Conservation (phyloP, 352 stramenopile genomes). For the Phytophthora hybrid region DNA sequence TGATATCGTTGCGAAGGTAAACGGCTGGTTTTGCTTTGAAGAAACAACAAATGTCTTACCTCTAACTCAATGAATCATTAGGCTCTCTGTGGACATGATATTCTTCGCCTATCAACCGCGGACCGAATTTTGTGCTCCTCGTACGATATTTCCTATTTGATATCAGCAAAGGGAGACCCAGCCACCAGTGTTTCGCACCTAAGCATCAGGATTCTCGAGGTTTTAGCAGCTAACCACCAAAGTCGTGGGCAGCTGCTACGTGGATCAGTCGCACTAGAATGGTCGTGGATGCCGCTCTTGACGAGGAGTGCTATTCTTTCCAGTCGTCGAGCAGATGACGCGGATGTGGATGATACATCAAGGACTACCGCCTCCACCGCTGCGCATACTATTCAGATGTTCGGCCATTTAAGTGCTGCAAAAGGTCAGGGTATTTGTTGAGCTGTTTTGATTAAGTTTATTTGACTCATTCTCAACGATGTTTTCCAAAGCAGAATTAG, state of each 20-base stretch:
- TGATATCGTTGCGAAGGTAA: slow-evolving; percentile 35
- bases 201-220: slow-evolving; percentile 15
- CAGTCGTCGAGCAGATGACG: not conserved
- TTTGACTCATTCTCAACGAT: no score
- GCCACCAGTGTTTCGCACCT: slow-evolving; percentile 4
- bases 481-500: slow-evolving; percentile 18
- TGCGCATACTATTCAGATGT: slow-evolving; percentile 14
- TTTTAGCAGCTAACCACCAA: slow-evolving; percentile 22
- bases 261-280: slow-evolving; percentile 16
- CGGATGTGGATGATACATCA: not conserved
- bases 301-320: not conserved
- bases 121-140: slow-evolving; percentile 14
- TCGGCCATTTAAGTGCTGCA: slow-evolving; percentile 28
- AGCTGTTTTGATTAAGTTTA: not conserved
- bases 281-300: slow-evolving; percentile 22
- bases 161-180: slow-evolving; percentile 13
- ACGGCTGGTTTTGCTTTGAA: not conserved
- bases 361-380: not conserved
- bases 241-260: slow-evolving; percentile 28
- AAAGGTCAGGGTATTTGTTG: slow-evolving; percentile 24
- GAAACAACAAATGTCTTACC: not conserved
- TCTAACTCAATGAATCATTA: not conserved
- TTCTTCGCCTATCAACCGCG: slow-evolving; percentile 26
- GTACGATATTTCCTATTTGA: slow-evolving; percentile 9
- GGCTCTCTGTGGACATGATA: slow-evolving; percentile 25